phyloP scores from a whole-genome alignment of 2,329 filamentous ascomycete genomes.

The Biscogniauxia mediterranea region DNA sequence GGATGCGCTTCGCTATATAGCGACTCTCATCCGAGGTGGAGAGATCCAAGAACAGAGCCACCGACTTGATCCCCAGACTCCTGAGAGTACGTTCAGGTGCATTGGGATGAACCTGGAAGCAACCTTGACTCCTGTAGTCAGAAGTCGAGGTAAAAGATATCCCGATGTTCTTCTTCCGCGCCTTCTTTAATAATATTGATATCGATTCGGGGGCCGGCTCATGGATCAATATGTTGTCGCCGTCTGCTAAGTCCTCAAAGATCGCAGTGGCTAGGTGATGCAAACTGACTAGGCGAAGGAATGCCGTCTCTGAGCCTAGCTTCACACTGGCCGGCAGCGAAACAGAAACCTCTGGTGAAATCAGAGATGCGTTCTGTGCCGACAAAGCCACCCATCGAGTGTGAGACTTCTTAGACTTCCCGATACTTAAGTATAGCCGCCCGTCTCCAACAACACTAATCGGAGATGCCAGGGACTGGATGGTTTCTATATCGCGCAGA shows the following conservation, averaged over 20 bases:
- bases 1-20: not conserved
- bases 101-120: not conserved
- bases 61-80: not conserved
- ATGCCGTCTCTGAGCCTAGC: not conserved
- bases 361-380: not conserved
- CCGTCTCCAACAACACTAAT: not conserved
- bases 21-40: not conserved
- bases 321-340: not conserved
- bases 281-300: not conserved
- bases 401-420: not conserved
- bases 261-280: not conserved
- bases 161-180: not conserved
- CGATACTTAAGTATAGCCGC: not conserved
- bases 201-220: not conserved
- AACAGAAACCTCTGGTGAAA: not conserved
- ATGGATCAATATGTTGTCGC: not conserved
- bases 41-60: not conserved
- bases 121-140: not conserved
- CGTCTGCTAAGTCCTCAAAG: not conserved
- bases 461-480: not conserved
- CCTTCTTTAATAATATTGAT: not conserved
- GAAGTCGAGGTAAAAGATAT: not conserved
- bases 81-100: not conserved
- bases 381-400: not conserved
- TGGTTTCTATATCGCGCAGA: not conserved